These are phyloP conservation scores for Solanum pinnatisectum DNA, from an alignment of 257 asterid genomes.

Conservation along the genomic window DNA sequence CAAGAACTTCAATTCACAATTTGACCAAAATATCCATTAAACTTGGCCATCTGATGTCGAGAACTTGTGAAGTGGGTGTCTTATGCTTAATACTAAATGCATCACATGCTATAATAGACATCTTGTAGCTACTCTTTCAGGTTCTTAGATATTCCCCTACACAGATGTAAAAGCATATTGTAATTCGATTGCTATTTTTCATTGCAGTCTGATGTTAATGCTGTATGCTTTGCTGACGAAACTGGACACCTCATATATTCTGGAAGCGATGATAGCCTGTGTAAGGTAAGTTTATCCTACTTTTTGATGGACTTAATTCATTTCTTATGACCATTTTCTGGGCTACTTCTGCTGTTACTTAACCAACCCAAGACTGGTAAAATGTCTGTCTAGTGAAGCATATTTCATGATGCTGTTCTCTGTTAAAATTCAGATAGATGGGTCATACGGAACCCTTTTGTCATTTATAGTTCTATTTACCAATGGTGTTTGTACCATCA, in stretches of 20 bases:
- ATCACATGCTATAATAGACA: background rate
- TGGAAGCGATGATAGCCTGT: slow-evolving; percentile 93
- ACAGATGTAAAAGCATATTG: background rate
- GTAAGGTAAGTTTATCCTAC: slow-evolving; percentile 51
- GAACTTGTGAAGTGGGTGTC: background rate
- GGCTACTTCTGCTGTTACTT: background rate
- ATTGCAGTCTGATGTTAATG: slow-evolving; percentile 91
- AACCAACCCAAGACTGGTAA: background rate
- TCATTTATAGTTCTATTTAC: background rate
- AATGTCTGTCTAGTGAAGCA: background rate
- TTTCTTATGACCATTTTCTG: background rate
- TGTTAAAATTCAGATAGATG: background rate
- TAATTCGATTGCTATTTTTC: background rate
- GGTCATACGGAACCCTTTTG: background rate
- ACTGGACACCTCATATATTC: slow-evolving; percentile 85
- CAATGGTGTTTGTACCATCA: background rate
- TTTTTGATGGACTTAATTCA: background rate
- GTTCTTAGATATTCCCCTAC: background rate
- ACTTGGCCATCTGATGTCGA: background rate
- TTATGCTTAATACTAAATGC: background rate
- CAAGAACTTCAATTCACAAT: background rate
- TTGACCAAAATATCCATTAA: background rate
- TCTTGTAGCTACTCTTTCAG: background rate
- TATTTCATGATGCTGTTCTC: background rate
- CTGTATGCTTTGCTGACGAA: slow-evolving; percentile 97